These are phyloP conservation scores for Selaginella moellendorffii DNA, from an alignment of 75 land plant genomes.

Conservation along the genomic window DNA sequence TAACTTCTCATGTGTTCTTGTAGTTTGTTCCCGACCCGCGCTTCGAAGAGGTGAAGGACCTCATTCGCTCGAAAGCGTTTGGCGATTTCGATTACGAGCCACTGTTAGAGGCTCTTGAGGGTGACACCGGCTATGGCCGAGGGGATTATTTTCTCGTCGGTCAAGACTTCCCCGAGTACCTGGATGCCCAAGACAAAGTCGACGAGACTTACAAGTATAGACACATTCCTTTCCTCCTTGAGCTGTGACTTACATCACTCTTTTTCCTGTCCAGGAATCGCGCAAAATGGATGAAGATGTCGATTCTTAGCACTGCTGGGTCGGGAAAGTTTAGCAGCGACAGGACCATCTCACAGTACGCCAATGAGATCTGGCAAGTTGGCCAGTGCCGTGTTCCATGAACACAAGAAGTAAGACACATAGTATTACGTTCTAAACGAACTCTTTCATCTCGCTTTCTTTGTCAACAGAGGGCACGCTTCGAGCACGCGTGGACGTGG, in stretches of 20 bases:
- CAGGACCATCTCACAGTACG: slow-evolving; percentile 78
- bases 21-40: slow-evolving; percentile 77
- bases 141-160: slow-evolving; percentile 94
- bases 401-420: too few species aligned
- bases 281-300: slow-evolving; percentile 69
- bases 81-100: slow-evolving; percentile 52
- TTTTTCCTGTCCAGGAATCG: slow-evolving; percentile 36
- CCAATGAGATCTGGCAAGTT: slow-evolving; percentile 82
- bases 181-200: slow-evolving; percentile 83
- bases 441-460: too few species aligned
- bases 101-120: slow-evolving; percentile 72
- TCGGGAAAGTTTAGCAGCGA: slow-evolving; percentile 98
- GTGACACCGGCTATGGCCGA: slow-evolving; percentile 66
- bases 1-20: too few species aligned
- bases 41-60: slow-evolving; percentile 71
- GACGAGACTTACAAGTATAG: slow-evolving; percentile 68
- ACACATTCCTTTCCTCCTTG: too few species aligned
- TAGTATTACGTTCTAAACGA: too few species aligned
- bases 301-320: slow-evolving; percentile 80
- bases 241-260: background rate
- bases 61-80: slow-evolving; percentile 53
- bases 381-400: slow-evolving; percentile 46
- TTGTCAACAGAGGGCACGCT: too few species aligned
- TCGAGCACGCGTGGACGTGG: too few species aligned
- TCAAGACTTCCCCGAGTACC: slow-evolving; percentile 74